These are phyloP conservation scores for Entomortierella lignicola DNA, from an alignment of 192 early-diverging fungal genomes.

Conservation along the genomic window DNA sequence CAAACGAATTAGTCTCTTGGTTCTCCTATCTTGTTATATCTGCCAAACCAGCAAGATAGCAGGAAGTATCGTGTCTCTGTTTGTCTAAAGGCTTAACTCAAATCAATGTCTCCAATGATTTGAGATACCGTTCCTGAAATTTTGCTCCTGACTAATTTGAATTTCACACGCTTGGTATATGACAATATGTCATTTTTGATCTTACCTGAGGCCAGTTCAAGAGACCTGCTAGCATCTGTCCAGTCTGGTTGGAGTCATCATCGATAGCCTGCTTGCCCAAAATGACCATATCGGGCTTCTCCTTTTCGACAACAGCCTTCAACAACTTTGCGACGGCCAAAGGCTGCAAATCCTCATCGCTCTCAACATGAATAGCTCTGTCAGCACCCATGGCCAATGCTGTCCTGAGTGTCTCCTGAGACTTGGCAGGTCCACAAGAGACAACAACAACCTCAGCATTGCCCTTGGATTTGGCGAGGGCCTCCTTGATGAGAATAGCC, in stretches of 20 bases:
- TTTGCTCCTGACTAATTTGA: neutral
- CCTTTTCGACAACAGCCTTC: slow-evolving; percentile 87
- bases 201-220: slow-evolving; percentile 91
- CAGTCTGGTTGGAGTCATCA: slow-evolving; percentile 97
- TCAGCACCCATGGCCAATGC: slow-evolving; percentile 99
- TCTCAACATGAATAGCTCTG: slow-evolving; percentile 92
- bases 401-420: slow-evolving; percentile 92
- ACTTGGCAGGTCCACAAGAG: slow-evolving; percentile 88
- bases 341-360: slow-evolving; percentile 85
- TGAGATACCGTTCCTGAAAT: neutral
- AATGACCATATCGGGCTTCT: slow-evolving; percentile 94
- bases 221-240: slow-evolving; percentile 98
- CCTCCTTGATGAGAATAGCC: slow-evolving; percentile 94
- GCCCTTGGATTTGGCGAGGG: slow-evolving; percentile 64
- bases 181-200: slow-evolving; percentile 10
- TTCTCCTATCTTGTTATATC: too few species aligned
- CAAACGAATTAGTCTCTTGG: too few species aligned
- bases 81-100: too few species aligned
- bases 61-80: too few species aligned
- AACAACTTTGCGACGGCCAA: slow-evolving; percentile 92
- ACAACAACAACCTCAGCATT: slow-evolving; percentile 89
- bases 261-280: slow-evolving; percentile 99
- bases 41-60: too few species aligned
- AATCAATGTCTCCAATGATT: neutral
- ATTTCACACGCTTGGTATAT: neutral